Base-by-base conservation (phyloP, 202 grass and related monocot species). In the Schoenoplectus tabernaemontani region DNA sequence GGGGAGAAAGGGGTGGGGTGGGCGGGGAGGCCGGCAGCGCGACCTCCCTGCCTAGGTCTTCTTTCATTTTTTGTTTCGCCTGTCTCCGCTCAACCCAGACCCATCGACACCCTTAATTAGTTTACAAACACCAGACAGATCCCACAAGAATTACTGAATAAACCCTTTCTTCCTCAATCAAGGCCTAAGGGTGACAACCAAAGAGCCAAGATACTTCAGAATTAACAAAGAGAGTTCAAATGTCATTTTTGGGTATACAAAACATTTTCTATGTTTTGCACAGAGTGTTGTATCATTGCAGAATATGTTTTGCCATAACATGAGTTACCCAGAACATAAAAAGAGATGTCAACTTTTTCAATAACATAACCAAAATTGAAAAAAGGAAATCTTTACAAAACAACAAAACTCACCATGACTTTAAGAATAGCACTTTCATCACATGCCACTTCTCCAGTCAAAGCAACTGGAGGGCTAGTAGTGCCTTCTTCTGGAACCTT, bases 381-480 rank as follows among this genome's bases (percentile, higher is more conserved):
- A 75, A 78, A 26, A 17, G 3, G 8, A 60, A 79, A 79, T 16
- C 0, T 28, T 46, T 79, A 43, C 53, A 60, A 36, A 63, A 16
- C 2, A 62, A 79, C 76, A 60, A 63, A 59, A 68, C 96, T 89
- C 87, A 99, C 96, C 96, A 99, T 96, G 78, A 99, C 96, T 68
- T 99, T 99, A 51, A 99, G 78, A 82, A 99, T 93, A 46, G 96
- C 88, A 58, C 80, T 96, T 80, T 99, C 92, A 85, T 99, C 90
- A 13, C 83, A 95, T 48, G 78, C 23, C 83, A 59, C 65, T 85
- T 98, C 95, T 46, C 78, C 72, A 43, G 91, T 84, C 56, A 84
- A 87, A 53, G 78, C 42, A 65, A 79, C 62, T 78, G 85, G 92
- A 85, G 96, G 96, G 41, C 96, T n/a, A n/a, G n/a, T 99, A 59